These are phyloP conservation scores for Zymoseptoria crescenta DNA, from an alignment of 2,329 filamentous ascomycete species.

Conservation along the genomic window DNA sequence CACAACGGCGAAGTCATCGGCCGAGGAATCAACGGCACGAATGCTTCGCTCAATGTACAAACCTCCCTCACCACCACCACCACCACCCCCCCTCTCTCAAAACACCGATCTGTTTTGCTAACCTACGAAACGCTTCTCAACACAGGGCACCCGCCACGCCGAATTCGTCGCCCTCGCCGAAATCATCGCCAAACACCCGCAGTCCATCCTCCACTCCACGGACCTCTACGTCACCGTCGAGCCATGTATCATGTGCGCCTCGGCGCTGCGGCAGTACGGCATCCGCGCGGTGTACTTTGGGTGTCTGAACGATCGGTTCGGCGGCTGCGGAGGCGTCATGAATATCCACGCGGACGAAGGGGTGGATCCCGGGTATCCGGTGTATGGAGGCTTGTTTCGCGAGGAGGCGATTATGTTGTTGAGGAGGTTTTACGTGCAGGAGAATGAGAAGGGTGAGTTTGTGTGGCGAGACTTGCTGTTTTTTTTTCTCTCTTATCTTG, in stretches of 20 bases:
- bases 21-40: conserved; percentile 93
- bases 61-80: background rate
- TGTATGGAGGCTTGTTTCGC: conserved; percentile 77
- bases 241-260: conserved; percentile 98
- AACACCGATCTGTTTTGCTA: background rate
- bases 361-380: conserved; percentile 71
- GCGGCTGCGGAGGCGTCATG: conserved; percentile 89
- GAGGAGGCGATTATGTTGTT: conserved; percentile 91
- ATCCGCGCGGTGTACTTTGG: conserved; percentile 92
- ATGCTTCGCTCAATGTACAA: conserved; percentile 63
- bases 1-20: conserved; percentile 72
- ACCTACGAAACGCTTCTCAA: background rate
- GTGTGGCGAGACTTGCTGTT: background rate
- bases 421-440: conserved; percentile 92
- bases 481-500: too few species aligned
- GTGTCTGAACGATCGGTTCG: conserved; percentile 93
- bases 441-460: conserved; percentile 79
- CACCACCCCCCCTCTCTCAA: background rate
- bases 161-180: conserved; percentile 81
- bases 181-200: conserved; percentile 57
- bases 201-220: conserved; percentile 61
- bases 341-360: conserved; percentile 69
- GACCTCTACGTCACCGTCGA: conserved; percentile 95
- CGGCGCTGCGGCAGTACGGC: conserved; percentile 76
- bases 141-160: conserved; percentile 80